phyloP scores from a whole-genome alignment of 139 green algal species.

The Coelastrella sp. region DNA sequence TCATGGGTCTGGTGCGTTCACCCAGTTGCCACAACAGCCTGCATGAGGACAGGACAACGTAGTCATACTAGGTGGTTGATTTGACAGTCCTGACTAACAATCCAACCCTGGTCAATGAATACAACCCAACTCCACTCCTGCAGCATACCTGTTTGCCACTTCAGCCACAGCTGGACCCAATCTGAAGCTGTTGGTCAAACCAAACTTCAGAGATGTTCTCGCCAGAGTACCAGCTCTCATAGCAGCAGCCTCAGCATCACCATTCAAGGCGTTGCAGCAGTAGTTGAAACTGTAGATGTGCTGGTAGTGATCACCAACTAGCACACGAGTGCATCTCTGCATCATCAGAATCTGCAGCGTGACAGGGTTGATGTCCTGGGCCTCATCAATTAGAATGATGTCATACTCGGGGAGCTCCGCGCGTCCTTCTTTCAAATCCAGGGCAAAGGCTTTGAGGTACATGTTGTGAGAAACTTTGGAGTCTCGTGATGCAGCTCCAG shows the following conservation, averaged over 20 bases:
- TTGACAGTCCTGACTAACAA: too few relatives aligned
- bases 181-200: conserved; percentile 8
- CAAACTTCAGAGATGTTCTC: too few relatives aligned
- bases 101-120: too few relatives aligned
- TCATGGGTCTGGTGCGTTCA: background rate
- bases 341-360: conserved; percentile 4
- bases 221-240: background rate
- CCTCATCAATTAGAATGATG: conserved; percentile 42
- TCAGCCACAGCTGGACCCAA: conserved; percentile 8
- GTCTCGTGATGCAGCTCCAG: too few relatives aligned
- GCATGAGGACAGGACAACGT: background rate
- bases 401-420: background rate
- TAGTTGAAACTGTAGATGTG: conserved; percentile 50
- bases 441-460: conserved; percentile 10
- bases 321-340: background rate
- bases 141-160: conserved; percentile 10
- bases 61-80: too few relatives aligned
- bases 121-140: too few relatives aligned
- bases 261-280: background rate
- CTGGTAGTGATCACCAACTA: conserved; percentile 3
- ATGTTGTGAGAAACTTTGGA: background rate
- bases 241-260: too few relatives aligned
- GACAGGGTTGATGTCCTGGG: conserved; percentile 32
- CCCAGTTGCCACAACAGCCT: conserved; percentile 13
- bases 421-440: background rate